Percentiles rank a stretch among this genome's conserved stretches.
phyloP scores from a whole-genome alignment of 306 rosid genomes.

The Trifolium fragiferum region DNA sequence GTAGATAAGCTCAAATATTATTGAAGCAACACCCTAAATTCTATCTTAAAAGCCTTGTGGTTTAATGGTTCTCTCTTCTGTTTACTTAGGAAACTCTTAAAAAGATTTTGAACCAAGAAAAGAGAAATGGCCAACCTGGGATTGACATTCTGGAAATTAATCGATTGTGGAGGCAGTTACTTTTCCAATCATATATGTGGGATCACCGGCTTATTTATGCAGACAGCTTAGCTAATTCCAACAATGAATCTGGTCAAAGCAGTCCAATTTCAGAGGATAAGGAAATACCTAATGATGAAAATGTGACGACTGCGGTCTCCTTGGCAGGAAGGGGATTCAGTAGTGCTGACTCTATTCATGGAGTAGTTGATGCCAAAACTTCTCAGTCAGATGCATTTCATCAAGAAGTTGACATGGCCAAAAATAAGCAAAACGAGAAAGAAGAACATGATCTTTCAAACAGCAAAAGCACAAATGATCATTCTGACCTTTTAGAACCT shows the following conservation, averaged over 20 bases:
- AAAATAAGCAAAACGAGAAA: constrained; percentile 41
- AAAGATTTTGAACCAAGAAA: constrained; percentile 61
- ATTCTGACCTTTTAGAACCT: constrained; percentile 48
- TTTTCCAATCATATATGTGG: constrained; percentile 89
- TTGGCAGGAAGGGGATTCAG: constrained; percentile 51
- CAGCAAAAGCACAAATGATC: constrained; percentile 39
- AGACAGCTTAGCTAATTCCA: constrained; percentile 49
- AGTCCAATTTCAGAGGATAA: constrained; percentile 52
- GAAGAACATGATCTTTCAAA: constrained; percentile 48
- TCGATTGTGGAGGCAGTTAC: constrained; percentile 75
- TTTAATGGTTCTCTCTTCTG: constrained; percentile 34
- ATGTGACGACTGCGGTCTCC: constrained; percentile 43
- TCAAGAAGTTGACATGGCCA: constrained; percentile 43
- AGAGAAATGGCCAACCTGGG: constrained; percentile 61
- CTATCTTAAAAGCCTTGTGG: constrained; percentile 35
- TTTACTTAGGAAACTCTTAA: constrained; percentile 67
- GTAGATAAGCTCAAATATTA: neutral
- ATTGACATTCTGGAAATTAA: constrained; percentile 88
- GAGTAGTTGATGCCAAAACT: constrained; percentile 44
- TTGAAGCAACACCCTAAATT: constrained; percentile 14
- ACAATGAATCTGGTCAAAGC: constrained; percentile 45
- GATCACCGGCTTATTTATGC: constrained; percentile 73
- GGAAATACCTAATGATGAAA: constrained; percentile 53
- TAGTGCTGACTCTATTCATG: constrained; percentile 48
- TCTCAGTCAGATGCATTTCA: constrained; percentile 45